A percentile compares a stretch with the other conserved stretches of the same genome.
These are phyloP conservation scores for Cryphonectria radicalis DNA, from an alignment of 2,329 filamentous ascomycete species.

Conservation along the genomic window DNA sequence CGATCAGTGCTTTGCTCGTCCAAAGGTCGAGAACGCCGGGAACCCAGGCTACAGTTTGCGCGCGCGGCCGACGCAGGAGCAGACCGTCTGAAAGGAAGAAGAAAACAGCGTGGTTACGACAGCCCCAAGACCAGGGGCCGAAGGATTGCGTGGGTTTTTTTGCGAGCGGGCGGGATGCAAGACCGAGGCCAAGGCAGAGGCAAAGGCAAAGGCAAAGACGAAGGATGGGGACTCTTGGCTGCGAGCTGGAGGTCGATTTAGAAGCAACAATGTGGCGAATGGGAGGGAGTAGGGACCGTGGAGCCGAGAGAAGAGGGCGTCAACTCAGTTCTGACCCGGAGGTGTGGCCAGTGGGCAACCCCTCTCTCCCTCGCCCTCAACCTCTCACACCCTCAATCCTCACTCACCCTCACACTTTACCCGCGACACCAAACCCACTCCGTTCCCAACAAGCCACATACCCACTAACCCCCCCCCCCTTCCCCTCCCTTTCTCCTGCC, in stretches of 20 bases:
- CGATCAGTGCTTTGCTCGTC: background rate
- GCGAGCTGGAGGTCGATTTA: background rate
- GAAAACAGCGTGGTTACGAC: background rate
- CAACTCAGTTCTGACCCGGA: slow-evolving; percentile 16
- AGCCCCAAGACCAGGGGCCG: background rate
- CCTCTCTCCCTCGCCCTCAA: background rate
- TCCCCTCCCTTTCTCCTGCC: too few relatives aligned
- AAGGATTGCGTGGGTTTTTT: background rate
- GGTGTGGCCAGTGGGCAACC: slow-evolving; percentile 9
- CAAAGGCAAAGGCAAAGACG: background rate
- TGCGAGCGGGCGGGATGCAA: background rate
- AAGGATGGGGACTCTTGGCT: background rate
- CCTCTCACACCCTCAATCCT: background rate
- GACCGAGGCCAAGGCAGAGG: slow-evolving; percentile 8
- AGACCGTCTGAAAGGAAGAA: background rate
- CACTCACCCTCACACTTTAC: background rate
- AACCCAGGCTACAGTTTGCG: background rate
- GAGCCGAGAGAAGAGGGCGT: slow-evolving; percentile 19
- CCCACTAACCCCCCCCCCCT: background rate
- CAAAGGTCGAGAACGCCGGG: background rate
- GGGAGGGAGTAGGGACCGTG: slow-evolving; percentile 13
- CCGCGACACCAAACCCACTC: background rate
- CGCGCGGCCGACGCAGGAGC: background rate
- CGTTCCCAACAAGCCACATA: background rate
- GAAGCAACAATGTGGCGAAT: background rate